Conservation (phyloP, 1,139 yeast genomes). For the Candida sp. region DNA sequence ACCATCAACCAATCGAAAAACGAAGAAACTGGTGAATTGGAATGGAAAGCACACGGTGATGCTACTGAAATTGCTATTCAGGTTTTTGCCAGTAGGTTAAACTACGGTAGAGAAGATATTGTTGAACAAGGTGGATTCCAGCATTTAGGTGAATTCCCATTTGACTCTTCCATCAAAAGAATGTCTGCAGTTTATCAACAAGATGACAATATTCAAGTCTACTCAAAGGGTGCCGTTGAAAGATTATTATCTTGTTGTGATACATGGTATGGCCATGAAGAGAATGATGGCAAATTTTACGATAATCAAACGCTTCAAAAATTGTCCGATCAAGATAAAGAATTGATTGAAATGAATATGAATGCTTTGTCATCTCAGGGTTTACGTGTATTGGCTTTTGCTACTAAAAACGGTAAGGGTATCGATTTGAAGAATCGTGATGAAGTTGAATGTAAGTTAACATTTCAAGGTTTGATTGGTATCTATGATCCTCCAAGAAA, state of each 20-base stretch:
- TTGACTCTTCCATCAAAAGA: conserved; percentile 38
- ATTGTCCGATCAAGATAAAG: conserved; percentile 21
- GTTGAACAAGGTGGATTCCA: conserved; percentile 9
- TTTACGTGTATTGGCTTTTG: conserved; percentile 46
- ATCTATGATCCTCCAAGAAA: conserved; percentile 55
- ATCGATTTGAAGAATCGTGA: conserved; percentile 15
- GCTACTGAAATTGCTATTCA: conserved; percentile 38
- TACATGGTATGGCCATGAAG: conserved; percentile 26
- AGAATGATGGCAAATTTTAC: conserved; percentile 12
- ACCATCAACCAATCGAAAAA: conserved; percentile 22
- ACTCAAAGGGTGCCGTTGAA: conserved; percentile 56
- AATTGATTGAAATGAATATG: conserved; percentile 27
- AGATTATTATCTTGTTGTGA: conserved; percentile 38
- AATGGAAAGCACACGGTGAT: conserved; percentile 36
- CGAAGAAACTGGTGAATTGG: conserved; percentile 22
- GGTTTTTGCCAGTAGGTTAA: conserved; percentile 25
- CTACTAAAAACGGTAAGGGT: conserved; percentile 17
- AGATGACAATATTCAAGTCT: conserved; percentile 17
- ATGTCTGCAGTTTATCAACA: conserved; percentile 43
- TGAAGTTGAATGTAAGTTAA: conserved; percentile 28
- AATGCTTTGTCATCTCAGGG: conserved; percentile 38
- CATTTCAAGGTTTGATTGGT: conserved; percentile 48
- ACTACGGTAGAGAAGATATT: conserved; percentile 18
- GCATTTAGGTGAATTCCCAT: conserved; percentile 29
- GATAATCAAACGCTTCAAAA: conserved; percentile 6